Percentiles rank a stretch among this genome's conserved stretches.
These are phyloP conservation scores for Yamadazyma epiphylla DNA, from an alignment of 1,139 yeast genomes.

Conservation along the genomic window DNA sequence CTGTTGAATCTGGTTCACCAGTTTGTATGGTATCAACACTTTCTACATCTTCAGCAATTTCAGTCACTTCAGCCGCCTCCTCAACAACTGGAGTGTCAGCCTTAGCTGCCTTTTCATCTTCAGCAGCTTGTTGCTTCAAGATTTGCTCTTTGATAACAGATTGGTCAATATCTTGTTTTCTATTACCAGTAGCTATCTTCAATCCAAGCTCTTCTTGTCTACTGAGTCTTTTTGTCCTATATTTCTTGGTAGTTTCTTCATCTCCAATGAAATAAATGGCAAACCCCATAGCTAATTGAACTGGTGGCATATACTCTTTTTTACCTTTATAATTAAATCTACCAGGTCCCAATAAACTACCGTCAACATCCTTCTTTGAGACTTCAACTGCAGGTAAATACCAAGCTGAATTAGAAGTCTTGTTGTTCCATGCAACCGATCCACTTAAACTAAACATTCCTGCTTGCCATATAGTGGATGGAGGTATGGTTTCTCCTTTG, in stretches of 20 bases:
- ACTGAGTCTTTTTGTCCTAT: slow-evolving; percentile 30
- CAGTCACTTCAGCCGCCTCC: slow-evolving; percentile 10
- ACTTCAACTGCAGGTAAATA: slow-evolving; percentile 64
- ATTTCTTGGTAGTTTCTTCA: slow-evolving; percentile 45
- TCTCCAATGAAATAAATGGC: slow-evolving; percentile 75
- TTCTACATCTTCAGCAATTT: slow-evolving; percentile 9
- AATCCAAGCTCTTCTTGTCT: slow-evolving; percentile 48
- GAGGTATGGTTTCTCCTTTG: slow-evolving; percentile 62
- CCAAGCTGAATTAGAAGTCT: slow-evolving; percentile 81
- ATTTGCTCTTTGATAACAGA: slow-evolving; percentile 11
- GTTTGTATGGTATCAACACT: too few species aligned
- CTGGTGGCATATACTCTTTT: slow-evolving; percentile 71
- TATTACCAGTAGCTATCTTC: slow-evolving; percentile 34
- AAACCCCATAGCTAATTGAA: slow-evolving; percentile 84
- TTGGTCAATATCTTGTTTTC: slow-evolving; percentile 29
- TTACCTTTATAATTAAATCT: slow-evolving; percentile 53
- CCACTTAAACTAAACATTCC: slow-evolving; percentile 81
- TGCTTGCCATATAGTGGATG: slow-evolving; percentile 85
- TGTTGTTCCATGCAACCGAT: slow-evolving; percentile 87
- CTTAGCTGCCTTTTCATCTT: too few species aligned
- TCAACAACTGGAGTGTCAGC: too few species aligned
- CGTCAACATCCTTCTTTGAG: slow-evolving; percentile 66
- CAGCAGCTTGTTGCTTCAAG: slow-evolving; percentile 8
- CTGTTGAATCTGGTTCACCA: slow-evolving; percentile 10
- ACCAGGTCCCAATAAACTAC: slow-evolving; percentile 62